Evolutionary conservation across 768 basidiomycete genomes (phyloP).

Genomic region (Obba rivulosa): DNA sequence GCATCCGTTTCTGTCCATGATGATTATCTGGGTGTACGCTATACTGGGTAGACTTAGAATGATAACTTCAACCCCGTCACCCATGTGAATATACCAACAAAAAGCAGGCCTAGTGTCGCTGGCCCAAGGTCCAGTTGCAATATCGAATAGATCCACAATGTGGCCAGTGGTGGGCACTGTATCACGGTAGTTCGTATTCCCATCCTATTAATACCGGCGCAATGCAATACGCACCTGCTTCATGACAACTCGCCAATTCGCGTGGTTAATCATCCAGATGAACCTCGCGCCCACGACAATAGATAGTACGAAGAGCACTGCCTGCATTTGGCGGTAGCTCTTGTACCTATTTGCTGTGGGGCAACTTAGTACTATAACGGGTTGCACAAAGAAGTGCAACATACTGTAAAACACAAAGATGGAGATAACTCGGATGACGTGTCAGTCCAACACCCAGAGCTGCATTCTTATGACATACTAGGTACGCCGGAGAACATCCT

Average conservation of each 20-base stretch:
- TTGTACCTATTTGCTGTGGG: constrained; percentile 64
- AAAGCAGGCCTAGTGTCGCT: constrained; percentile 49
- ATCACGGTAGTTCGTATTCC: constrained; percentile 3
- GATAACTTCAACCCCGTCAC: constrained; percentile 52
- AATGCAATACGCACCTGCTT: constrained; percentile 48
- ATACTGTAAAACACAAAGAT: constrained; percentile 74
- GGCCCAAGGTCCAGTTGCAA: constrained; percentile 64
- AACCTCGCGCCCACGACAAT: constrained; percentile 55
- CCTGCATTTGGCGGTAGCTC: constrained; percentile 44
- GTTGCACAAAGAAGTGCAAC: constrained; percentile 17
- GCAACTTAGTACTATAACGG: not conserved
- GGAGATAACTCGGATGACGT: constrained; percentile 50
- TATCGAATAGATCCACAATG: constrained; percentile 73
- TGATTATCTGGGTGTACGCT: not conserved
- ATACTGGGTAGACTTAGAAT: constrained; percentile 11
- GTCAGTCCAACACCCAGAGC: not conserved
- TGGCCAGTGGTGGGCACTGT: constrained; percentile 73
- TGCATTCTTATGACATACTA: constrained; percentile 41
- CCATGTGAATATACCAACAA: constrained; percentile 56
- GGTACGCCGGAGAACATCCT: constrained; percentile 64
- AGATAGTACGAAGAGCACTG: constrained; percentile 54
- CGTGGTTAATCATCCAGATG: constrained; percentile 65
- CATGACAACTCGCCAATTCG: constrained; percentile 69
- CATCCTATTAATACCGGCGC: not conserved
- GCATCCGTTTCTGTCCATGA: no score